A percentile compares a stretch with the other conserved stretches of the same genome.
These are phyloP conservation scores for Podosphaera aphanis DNA, from an alignment of 2,329 filamentous ascomycete genomes.

Conservation along the genomic window DNA sequence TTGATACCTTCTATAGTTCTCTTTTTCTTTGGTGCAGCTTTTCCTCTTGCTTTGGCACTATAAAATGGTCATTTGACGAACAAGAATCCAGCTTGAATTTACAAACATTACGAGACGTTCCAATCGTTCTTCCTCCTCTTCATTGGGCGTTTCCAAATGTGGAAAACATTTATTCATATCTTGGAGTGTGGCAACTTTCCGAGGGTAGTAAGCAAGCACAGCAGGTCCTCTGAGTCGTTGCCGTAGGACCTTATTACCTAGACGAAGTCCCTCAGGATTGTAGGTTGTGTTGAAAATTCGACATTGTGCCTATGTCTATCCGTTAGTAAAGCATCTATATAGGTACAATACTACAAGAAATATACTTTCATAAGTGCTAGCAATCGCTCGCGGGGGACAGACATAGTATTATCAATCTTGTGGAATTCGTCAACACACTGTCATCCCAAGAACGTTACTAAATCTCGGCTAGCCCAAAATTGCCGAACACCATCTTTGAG, in stretches of 20 bases:
- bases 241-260: conserved; percentile 79
- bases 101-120: conserved; percentile 44
- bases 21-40: conserved; percentile 81
- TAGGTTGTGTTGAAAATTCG: conserved; percentile 75
- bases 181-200: conserved; percentile 34
- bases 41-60: conserved; percentile 57
- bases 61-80: conserved; percentile 12
- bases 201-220: conserved; percentile 72
- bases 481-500: no score
- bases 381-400: conserved; percentile 35
- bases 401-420: no score
- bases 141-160: conserved; percentile 29
- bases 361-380: conserved; percentile 59
- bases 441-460: no score
- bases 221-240: conserved; percentile 69
- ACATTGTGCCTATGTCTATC: conserved; percentile 50
- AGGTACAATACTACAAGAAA: background rate
- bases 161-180: conserved; percentile 42
- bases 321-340: background rate
- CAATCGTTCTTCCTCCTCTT: conserved; percentile 55
- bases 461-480: no score
- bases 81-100: background rate
- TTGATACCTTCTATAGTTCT: conserved; percentile 25
- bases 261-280: conserved; percentile 62
- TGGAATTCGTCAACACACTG: no score